Evolutionary conservation across 1,284 basidiomycete genomes (phyloP).

Genomic region (Pterulicium gracile): DNA sequence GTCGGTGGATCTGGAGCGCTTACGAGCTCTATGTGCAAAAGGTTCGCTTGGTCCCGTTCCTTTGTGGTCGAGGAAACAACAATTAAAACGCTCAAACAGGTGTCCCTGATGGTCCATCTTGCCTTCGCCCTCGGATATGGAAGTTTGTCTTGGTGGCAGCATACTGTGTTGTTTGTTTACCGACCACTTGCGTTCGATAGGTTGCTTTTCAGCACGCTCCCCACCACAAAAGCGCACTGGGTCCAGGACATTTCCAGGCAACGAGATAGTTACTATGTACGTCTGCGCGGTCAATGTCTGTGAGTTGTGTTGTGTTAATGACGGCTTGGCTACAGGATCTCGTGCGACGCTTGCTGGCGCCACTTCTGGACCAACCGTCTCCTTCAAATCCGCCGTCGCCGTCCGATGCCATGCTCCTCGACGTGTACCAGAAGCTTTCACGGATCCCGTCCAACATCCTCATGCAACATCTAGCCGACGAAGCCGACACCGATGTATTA

Average conservation of each 20-base stretch:
- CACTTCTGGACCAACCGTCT: conserved; percentile 35
- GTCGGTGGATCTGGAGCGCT: conserved; percentile 42
- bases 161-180: background rate
- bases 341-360: conserved; percentile 47
- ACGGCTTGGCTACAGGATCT: conserved; percentile 50
- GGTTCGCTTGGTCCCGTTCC: no score
- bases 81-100: conserved; percentile 26
- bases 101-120: conserved; percentile 57
- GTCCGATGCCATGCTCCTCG: conserved; percentile 37
- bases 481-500: conserved; percentile 30
- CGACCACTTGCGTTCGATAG: conserved; percentile 30
- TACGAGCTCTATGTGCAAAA: conserved; percentile 44
- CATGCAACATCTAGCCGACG: conserved; percentile 30
- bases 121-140: conserved; percentile 66
- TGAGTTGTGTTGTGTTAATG: no score
- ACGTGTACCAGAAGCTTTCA: conserved; percentile 45
- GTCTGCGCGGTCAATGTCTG: no score
- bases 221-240: conserved; percentile 48
- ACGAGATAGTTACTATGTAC: conserved; percentile 60
- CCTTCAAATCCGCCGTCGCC: conserved; percentile 31
- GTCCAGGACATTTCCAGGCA: conserved; percentile 44
- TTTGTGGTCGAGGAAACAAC: background rate
- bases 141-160: conserved; percentile 35
- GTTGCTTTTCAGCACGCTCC: conserved; percentile 51
- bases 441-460: conserved; percentile 45